Evolutionary conservation across 2,329 filamentous ascomycete species (phyloP).

Genomic region (Arthrobotrys sinensis): DNA sequence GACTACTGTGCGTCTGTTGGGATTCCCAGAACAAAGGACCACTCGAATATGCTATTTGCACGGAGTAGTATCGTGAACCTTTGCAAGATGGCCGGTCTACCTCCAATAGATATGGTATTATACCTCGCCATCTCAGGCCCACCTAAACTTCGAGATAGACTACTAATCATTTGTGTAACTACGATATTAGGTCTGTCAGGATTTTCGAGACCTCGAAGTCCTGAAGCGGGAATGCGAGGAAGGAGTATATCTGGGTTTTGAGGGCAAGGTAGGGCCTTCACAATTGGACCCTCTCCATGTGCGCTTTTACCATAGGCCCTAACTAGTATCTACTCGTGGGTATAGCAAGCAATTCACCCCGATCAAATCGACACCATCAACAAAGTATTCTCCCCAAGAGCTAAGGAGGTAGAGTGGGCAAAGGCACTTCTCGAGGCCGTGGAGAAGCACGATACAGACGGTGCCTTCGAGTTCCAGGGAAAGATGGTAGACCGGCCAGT

Average conservation of each 20-base stretch:
- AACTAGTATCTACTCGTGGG: background rate
- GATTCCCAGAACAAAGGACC: conserved; percentile 33
- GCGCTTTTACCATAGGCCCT: background rate
- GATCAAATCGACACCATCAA: conserved; percentile 52
- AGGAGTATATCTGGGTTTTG: conserved; percentile 36
- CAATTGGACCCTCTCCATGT: background rate
- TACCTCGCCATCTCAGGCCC: background rate
- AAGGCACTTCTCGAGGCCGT: conserved; percentile 22
- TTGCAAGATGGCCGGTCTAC: conserved; percentile 21
- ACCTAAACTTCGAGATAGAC: background rate
- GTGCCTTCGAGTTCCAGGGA: conserved; percentile 48
- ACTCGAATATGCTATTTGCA: conserved; percentile 46
- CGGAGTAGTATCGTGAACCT: conserved; percentile 34
- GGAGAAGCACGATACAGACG: background rate
- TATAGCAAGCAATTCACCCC: conserved; percentile 55
- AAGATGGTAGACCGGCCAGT: conserved; percentile 57
- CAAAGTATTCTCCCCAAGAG: conserved; percentile 20
- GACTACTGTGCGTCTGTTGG: conserved; percentile 48
- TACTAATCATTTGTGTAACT: background rate
- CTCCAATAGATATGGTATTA: conserved; percentile 55
- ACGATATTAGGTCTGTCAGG: conserved; percentile 42
- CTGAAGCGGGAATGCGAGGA: conserved; percentile 40
- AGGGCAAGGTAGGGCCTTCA: conserved; percentile 43
- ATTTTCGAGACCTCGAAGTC: conserved; percentile 18
- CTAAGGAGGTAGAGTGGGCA: conserved; percentile 24